Evolutionary conservation across 176 grass and related monocot species (phyloP).

Genomic region (Eremochloa ophiuroides): DNA sequence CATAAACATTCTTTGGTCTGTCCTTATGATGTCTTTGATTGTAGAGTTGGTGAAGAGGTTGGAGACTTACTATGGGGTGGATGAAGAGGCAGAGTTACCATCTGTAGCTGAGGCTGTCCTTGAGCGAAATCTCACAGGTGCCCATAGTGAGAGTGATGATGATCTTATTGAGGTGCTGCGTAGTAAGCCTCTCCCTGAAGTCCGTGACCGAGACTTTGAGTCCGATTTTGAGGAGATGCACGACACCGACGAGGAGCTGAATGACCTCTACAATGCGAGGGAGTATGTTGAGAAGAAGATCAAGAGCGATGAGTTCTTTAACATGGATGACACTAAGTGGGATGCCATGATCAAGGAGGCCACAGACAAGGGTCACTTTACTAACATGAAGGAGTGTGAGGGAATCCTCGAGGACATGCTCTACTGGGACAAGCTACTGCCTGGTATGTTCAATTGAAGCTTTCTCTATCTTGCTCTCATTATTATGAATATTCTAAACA

Average conservation of each 20-base stretch:
- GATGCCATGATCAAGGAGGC: constrained; percentile 49
- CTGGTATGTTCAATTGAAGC: constrained; percentile 49
- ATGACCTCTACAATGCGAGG: constrained; percentile 76
- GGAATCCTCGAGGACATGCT: constrained; percentile 93
- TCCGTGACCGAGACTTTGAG: constrained; percentile 51
- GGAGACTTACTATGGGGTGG: constrained; percentile 47
- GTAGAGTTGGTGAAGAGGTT: constrained; percentile 59
- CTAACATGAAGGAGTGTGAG: constrained; percentile 74
- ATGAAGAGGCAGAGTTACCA: constrained; percentile 38
- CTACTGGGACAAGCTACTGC: constrained; percentile 68
- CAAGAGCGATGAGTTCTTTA: constrained; percentile 52
- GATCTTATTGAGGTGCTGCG: constrained; percentile 59
- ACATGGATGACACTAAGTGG: constrained; percentile 78
- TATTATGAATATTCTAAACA: background rate
- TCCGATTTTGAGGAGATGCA: constrained; percentile 58
- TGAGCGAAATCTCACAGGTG: constrained; percentile 36
- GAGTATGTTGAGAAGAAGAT: constrained; percentile 81
- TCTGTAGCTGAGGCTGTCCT: constrained; percentile 44
- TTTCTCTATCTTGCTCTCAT: background rate
- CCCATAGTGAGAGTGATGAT: constrained; percentile 52
- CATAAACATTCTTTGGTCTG: background rate
- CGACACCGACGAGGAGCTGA: constrained; percentile 64
- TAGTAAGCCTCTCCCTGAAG: constrained; percentile 35
- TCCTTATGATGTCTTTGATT: background rate
- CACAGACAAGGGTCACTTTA: constrained; percentile 37